Evolutionary conservation across 805 yeast genomes (phyloP), one percentile per base, ranked within the genome.

Genomic region (Saturnispora sekii): DNA sequence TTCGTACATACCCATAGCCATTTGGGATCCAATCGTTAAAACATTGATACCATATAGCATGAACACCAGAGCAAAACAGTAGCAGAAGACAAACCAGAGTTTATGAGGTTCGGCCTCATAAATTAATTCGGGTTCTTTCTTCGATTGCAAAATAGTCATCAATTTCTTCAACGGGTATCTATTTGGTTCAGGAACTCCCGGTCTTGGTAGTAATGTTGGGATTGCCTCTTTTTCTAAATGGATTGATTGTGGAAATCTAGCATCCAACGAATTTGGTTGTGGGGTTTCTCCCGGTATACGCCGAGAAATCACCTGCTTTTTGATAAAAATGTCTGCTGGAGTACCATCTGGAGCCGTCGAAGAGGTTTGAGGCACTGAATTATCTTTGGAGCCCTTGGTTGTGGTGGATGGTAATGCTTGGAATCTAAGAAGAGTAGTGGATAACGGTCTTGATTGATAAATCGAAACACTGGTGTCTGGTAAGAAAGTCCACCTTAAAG

Each of bases 61-160:
- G 53, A 82, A 76, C 10, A 81, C 77, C 33, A 84, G 64, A 0
- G 88, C 85, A 56, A 81, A 70, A 38, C 84, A 77, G 49, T 79
- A 76, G 57, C 84, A 75, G 16, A 77, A 73, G 10, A 84, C 65
- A 59, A 84, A 85, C 60, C 84, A 86, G 30, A 84, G 67, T 46
- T 83, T 67, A 58, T 86, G 95, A 0, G 93, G 84, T 62, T 86
- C 95, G 21, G 88, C 77, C 66, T 84, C 90, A 62, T 85, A 86
- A 37, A 85, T 70, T 44, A 85, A 66, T 55, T 84, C 94, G 1
- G 90, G 90, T 40, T 73, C 70, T 10, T 62, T 64, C 52, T 79
- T 76, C 34, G 66, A 64, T 5, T 53, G 39, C 48, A 85, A 64
- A 10, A 74, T 70, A 46, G 72, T 72, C 53, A 81, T 66, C 64